Conservation (phyloP, 495 filamentous ascomycete genomes). For the Lasiosphaeris hirsuta region DNA sequence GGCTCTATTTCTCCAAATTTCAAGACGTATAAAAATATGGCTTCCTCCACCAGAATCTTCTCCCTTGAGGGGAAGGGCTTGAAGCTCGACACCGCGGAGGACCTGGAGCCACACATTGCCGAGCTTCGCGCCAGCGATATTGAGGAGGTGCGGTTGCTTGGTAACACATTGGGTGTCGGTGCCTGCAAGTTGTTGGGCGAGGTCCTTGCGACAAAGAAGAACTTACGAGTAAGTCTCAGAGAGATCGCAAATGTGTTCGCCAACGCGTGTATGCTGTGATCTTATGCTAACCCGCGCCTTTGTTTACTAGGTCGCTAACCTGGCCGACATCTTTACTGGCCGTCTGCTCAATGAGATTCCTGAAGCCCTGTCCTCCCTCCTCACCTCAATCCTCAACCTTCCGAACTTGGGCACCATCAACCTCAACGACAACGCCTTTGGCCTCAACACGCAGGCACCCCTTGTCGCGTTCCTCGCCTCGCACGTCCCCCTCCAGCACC, state of each 20-base stretch:
- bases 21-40: constrained; percentile 36
- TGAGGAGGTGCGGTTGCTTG: constrained; percentile 77
- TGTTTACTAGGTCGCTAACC: constrained; percentile 64
- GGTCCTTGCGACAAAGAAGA: constrained; percentile 74
- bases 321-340: constrained; percentile 96
- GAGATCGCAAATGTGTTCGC: neutral
- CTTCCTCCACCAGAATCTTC: constrained; percentile 62
- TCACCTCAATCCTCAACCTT: constrained; percentile 79
- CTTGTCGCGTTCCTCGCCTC: constrained; percentile 80
- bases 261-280: neutral
- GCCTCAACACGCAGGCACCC: constrained; percentile 81
- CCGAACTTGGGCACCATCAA: constrained; percentile 85
- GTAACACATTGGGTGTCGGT: constrained; percentile 87
- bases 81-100: constrained; percentile 81
- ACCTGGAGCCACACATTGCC: constrained; percentile 82
- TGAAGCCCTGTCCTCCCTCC: constrained; percentile 76
- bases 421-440: constrained; percentile 96
- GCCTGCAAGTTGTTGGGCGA: constrained; percentile 80
- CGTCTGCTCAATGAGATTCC: constrained; percentile 93
- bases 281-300: constrained; percentile 21
- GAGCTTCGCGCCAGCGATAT: constrained; percentile 68
- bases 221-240: constrained; percentile 55
- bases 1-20: neutral
- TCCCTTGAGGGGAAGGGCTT: constrained; percentile 86
- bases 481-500: constrained; percentile 82